Evolutionary conservation across 331 rosid species (phyloP), one percentile per base, ranked within the genome.

Genomic region (Cucumis variabilis): DNA sequence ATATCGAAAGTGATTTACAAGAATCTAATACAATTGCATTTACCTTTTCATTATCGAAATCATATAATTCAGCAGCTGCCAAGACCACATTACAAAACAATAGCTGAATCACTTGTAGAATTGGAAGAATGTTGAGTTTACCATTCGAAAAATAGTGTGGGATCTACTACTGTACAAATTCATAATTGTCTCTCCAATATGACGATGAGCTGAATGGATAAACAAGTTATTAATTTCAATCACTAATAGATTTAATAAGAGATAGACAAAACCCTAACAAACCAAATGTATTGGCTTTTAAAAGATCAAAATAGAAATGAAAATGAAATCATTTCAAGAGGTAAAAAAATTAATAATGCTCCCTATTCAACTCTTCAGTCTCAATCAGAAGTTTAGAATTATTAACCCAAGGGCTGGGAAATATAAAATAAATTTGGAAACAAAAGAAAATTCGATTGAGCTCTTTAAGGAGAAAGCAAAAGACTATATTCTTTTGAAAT

Each of bases 111-210:
- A n/a, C n/a, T n/a, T n/a, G n/a, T n/a, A n/a, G n/a, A n/a, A n/a
- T n/a, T n/a, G n/a, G n/a, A n/a, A n/a, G n/a, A n/a, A n/a, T n/a
- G n/a, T n/a, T n/a, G 62, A 30, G 28, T n/a, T 83, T 93, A 97
- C 99, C 99, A 97, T 97, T 87, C 99, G 97, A 84, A 97, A 97
- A 89, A 97, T 97, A 86, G 99, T 97, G 89, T 97, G 98, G 53
- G 99, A 97, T 87, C 99, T 94, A 74, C 99, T 97, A 89, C 99
- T 94, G 90, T 95, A 93, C 79, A 95, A 58, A 86, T 97, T 97
- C 99, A 97, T 97, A 86, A 93, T 97, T 91, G 99, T 95, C 93
- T 97, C 98, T 86, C 98, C 99, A 46, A 95, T 95, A 92, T 94
- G 99, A 75, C 98, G 98, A 93, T 94, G 98, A 73, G 98, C 99